Percentiles rank a stretch among this genome's conserved stretches.
phyloP scores from a whole-genome alignment of 306 rosid species.

The Inga laurina region DNA sequence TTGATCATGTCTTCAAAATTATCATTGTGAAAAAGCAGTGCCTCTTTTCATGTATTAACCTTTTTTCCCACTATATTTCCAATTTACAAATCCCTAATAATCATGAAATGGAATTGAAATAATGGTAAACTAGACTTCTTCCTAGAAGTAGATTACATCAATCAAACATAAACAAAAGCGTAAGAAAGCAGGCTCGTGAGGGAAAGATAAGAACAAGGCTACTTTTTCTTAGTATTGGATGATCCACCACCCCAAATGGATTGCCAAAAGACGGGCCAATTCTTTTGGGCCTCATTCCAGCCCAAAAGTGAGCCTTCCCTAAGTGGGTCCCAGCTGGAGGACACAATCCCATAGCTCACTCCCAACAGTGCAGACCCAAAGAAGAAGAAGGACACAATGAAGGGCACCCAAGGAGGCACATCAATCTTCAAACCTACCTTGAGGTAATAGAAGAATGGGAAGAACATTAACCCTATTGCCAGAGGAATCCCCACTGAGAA shows the following conservation, averaged over 20 bases:
- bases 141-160: background rate
- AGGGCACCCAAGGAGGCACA: slow-evolving; percentile 95
- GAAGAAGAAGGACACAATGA: slow-evolving; percentile 82
- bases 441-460: slow-evolving; percentile 81
- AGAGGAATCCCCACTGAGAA: slow-evolving; percentile 80
- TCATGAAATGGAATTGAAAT: background rate
- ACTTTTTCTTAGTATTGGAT: slow-evolving; percentile 31
- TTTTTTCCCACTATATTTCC: background rate
- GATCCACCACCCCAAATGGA: slow-evolving; percentile 53
- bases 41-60: background rate
- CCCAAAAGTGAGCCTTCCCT: slow-evolving; percentile 69
- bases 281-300: slow-evolving; percentile 71
- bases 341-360: slow-evolving; percentile 95
- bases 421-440: slow-evolving; percentile 81
- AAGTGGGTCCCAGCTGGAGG: slow-evolving; percentile 80
- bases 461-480: slow-evolving; percentile 70
- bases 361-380: slow-evolving; percentile 89
- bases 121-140: background rate
- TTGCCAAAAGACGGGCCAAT: slow-evolving; percentile 73
- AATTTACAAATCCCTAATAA: background rate
- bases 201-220: background rate
- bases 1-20: no score
- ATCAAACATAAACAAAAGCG: background rate
- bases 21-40: background rate
- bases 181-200: background rate